Evolutionary conservation across 83 land plant species (phyloP).

Genomic region (Isoetes engelmannii): DNA sequence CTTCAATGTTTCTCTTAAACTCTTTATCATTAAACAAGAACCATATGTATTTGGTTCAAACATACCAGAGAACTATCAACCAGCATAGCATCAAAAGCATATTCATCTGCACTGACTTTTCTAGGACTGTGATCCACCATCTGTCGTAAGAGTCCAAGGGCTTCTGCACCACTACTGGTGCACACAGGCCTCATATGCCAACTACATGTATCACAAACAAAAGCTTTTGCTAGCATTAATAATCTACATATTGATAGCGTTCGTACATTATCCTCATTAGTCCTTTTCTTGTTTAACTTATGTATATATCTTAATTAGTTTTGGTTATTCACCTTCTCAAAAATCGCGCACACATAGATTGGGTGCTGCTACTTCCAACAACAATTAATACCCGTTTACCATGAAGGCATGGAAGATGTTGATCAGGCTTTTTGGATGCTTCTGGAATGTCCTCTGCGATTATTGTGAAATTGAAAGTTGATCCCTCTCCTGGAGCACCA

Average conservation of each 20-base stretch:
- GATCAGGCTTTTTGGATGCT: background rate
- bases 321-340: background rate
- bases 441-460: slow-evolving; percentile 4
- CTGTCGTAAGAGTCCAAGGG: background rate
- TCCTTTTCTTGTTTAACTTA: background rate
- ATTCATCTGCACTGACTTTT: background rate
- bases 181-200: background rate
- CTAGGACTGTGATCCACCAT: background rate
- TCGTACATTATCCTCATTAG: background rate
- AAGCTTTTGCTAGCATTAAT: too few species aligned
- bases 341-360: slow-evolving; percentile 8
- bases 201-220: background rate
- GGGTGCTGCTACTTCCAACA: slow-evolving; percentile 10
- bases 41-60: background rate
- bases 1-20: background rate
- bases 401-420: background rate
- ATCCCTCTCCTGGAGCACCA: background rate
- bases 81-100: background rate
- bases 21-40: background rate
- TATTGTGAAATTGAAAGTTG: slow-evolving; percentile 10
- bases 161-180: background rate
- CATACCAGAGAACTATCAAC: background rate
- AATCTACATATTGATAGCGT: background rate
- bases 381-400: slow-evolving; percentile 4
- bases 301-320: background rate